These are phyloP conservation scores for Saturnispora ahearnii DNA, from an alignment of 805 yeast genomes.

Conservation along the genomic window DNA sequence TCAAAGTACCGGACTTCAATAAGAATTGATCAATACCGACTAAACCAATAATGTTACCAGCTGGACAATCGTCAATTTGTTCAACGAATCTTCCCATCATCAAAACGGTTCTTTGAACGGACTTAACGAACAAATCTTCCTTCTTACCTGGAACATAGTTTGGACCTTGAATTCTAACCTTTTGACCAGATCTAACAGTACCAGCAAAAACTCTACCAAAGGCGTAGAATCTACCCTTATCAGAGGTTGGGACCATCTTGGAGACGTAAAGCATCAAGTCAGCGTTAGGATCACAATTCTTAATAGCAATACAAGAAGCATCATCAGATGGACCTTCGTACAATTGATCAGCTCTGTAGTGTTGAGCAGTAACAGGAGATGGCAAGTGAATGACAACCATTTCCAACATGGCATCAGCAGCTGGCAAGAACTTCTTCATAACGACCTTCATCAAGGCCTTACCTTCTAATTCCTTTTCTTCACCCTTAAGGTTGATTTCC, in stretches of 20 bases:
- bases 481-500: slow-evolving; percentile 88
- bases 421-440: slow-evolving; percentile 99
- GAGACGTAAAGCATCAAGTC: slow-evolving; percentile 99
- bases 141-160: slow-evolving; percentile 98
- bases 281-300: slow-evolving; percentile 96
- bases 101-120: slow-evolving; percentile 97
- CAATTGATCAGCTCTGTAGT: slow-evolving; percentile 97
- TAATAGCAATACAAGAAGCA: slow-evolving; percentile 82
- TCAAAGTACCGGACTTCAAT: slow-evolving; percentile 97
- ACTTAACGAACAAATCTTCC: slow-evolving; percentile 94
- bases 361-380: slow-evolving; percentile 99
- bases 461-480: slow-evolving; percentile 97
- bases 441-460: slow-evolving; percentile 96
- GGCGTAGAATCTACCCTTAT: slow-evolving; percentile 99
- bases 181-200: slow-evolving; percentile 97
- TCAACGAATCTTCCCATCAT: slow-evolving; percentile 99
- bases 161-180: slow-evolving; percentile 99
- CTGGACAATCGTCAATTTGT: slow-evolving; percentile 98
- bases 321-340: slow-evolving; percentile 99
- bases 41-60: slow-evolving; percentile 99
- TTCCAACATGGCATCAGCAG: slow-evolving; percentile 98
- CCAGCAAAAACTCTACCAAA: slow-evolving; percentile 99
- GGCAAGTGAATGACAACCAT: slow-evolving; percentile 98
- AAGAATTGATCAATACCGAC: slow-evolving; percentile 99
- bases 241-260: slow-evolving; percentile 99